A percentile compares a stretch with the other conserved stretches of the same genome.
These are phyloP conservation scores for Priceomyces carsonii DNA, from an alignment of 805 yeast genomes.

Conservation along the genomic window DNA sequence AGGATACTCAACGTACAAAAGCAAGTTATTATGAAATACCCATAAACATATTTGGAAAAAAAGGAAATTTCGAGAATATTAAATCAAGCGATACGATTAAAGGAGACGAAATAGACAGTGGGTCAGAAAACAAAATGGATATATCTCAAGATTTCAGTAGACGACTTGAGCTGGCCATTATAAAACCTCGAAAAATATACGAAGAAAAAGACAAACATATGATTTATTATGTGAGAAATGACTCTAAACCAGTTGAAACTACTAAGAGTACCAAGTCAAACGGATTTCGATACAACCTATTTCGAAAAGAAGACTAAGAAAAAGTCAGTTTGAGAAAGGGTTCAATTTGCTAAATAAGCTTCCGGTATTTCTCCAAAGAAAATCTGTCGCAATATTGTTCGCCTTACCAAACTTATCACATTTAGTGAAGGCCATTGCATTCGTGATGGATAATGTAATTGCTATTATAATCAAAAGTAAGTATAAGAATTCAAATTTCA, in stretches of 20 bases:
- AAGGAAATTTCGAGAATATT: no score
- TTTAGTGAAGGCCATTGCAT: constrained; percentile 85
- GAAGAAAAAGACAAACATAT: constrained; percentile 7
- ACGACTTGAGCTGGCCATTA: constrained; percentile 10
- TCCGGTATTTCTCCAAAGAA: constrained; percentile 56
- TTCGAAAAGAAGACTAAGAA: background rate
- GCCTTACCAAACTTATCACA: constrained; percentile 93
- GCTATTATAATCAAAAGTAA: constrained; percentile 67
- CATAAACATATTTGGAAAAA: no score
- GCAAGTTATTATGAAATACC: no score
- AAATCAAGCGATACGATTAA: no score
- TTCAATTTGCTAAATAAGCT: constrained; percentile 49
- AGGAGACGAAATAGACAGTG: no score
- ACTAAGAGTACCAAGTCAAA: no score
- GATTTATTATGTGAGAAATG: constrained; percentile 1
- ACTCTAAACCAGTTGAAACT: no score
- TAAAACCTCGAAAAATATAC: constrained; percentile 13
- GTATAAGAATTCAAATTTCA: constrained; percentile 73
- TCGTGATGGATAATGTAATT: constrained; percentile 70
- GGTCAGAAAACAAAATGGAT: no score
- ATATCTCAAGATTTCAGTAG: background rate
- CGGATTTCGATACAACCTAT: no score
- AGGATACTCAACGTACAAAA: no score
- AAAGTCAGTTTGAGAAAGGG: constrained; percentile 25
- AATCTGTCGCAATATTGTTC: constrained; percentile 58